These are phyloP conservation scores for Amylocarpus encephaloides DNA, from an alignment of 2,329 filamentous ascomycete species.

Conservation along the genomic window DNA sequence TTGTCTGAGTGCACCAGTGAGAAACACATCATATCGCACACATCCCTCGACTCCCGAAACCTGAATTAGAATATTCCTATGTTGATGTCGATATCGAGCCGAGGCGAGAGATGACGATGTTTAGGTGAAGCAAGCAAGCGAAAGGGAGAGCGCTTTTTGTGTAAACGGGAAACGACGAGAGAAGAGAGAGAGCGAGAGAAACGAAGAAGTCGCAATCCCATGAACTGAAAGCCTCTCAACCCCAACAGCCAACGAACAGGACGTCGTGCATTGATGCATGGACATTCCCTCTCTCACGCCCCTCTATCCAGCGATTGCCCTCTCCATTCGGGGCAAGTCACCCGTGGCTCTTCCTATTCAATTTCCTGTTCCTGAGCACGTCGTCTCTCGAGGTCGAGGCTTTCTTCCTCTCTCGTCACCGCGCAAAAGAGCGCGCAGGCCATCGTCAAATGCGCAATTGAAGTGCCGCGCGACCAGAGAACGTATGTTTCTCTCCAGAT, in stretches of 20 bases:
- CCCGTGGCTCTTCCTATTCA: not conserved
- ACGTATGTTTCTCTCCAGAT: not conserved
- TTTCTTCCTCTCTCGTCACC: not conserved
- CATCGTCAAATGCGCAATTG: slow-evolving; percentile 4
- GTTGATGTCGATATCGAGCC: no score
- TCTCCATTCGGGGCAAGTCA: not conserved
- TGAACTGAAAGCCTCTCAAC: not conserved
- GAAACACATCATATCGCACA: no score
- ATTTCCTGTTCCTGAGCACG: not conserved
- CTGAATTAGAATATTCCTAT: no score
- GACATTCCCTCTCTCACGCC: not conserved
- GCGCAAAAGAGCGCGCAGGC: not conserved
- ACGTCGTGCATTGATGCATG: not conserved
- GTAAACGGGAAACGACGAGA: no score
- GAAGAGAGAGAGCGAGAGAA: not conserved
- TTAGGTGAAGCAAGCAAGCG: no score
- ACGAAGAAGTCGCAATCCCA: not conserved
- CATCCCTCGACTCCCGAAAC: no score
- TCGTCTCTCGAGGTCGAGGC: not conserved
- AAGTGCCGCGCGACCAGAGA: not conserved
- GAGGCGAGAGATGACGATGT: no score
- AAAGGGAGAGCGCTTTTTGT: no score
- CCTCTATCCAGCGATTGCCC: not conserved
- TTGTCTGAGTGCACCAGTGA: not conserved
- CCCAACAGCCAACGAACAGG: not conserved